Evolutionary conservation across 305 asterid species (phyloP), one percentile per base, ranked within the genome.

Genomic region (Fraxinus baroniana): DNA sequence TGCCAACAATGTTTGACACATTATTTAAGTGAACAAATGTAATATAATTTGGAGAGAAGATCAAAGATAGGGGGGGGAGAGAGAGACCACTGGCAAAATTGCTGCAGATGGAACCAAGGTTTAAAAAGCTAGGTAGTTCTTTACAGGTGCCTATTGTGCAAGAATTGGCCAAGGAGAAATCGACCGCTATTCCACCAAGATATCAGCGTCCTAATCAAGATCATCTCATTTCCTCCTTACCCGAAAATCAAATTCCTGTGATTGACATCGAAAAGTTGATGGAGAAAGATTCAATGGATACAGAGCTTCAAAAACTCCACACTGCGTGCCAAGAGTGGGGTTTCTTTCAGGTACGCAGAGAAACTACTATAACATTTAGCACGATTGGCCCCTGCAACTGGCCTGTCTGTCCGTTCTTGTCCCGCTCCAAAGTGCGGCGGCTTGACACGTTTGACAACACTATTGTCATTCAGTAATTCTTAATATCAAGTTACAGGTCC

Each of bases 131-230:
- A 2, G 93, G 91, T 1, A 76, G 87, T 20, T 84, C 93, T 7
- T 62, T 90, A 7, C 76, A 81, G 24, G 93, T 88, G 20, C 93
- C 90, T 10, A 80, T 30, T 74, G 93, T 90, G 7, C 93, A 91
- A 77, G 89, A 87, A 37, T 82, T 90, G 15, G 89, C 90, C 7
- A 89, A 89, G 76, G 79, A 80, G 64, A 71, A 36, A 35, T 22
- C 72, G 13, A 55, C 44, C 30, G 35, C 70, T 0, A 78, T 90
- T 62, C 93, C 92, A 60, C 41, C 87, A 9, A 83, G 91, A 74
- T 90, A 90, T 74, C 33, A 89, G 5, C 91, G 88, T 6, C 86
- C 83, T 9, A 87, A 86, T 35, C 72, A 73, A 3, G 78, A 81
- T 24, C 52, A 74, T 55, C 81, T 20, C 64, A n/a, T 73, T 70